A percentile compares a stretch with the other conserved stretches of the same genome.
These are phyloP conservation scores for Dunaliella primolecta DNA, from an alignment of 139 green algal genomes.

Conservation along the genomic window DNA sequence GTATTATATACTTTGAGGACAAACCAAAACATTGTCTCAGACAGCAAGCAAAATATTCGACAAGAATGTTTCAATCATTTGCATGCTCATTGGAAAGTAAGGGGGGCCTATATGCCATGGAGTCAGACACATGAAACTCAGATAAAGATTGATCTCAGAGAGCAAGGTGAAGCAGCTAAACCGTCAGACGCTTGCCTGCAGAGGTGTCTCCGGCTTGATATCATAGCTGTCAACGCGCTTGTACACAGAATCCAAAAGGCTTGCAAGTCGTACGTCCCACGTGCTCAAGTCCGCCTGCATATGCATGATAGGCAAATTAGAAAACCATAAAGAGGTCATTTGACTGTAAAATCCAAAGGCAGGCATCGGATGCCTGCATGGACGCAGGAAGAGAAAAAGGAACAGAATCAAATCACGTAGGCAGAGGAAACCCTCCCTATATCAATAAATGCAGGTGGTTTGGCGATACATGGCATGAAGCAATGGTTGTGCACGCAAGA, in stretches of 20 bases:
- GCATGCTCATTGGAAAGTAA: too few relatives aligned
- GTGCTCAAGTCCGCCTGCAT: not conserved
- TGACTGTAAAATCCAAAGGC: not conserved
- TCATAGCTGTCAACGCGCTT: not conserved
- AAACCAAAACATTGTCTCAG: not conserved
- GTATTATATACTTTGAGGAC: not conserved
- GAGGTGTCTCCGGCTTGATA: not conserved
- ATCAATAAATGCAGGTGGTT: not conserved
- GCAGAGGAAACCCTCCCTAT: not conserved
- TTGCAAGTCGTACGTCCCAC: not conserved
- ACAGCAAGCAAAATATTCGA: not conserved
- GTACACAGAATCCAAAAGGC: not conserved
- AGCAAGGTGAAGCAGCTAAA: not conserved
- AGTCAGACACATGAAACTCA: not conserved
- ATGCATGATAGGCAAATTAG: not conserved
- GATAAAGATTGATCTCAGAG: not conserved
- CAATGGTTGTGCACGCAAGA: too few relatives aligned
- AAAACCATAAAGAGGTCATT: not conserved
- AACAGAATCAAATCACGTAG: not conserved
- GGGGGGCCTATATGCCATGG: too few relatives aligned
- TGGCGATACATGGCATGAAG: too few relatives aligned
- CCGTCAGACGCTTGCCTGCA: not conserved
- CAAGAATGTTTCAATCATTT: too few relatives aligned
- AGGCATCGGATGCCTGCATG: not conserved
- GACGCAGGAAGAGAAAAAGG: not conserved